phyloP scores from a whole-genome alignment of 148 eudicot species.

The Camellia sinensis region DNA sequence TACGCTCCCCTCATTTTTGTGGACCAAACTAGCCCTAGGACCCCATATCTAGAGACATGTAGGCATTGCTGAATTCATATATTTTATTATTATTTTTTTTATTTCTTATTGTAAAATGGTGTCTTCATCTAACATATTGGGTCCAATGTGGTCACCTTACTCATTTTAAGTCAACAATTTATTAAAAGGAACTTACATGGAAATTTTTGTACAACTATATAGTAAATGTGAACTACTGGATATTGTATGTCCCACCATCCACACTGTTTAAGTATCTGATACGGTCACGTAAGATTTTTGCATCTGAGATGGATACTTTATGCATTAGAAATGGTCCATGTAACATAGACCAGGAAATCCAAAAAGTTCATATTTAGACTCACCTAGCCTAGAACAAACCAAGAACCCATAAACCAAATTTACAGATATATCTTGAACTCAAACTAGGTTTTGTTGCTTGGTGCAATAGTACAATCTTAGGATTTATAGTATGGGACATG shows the following conservation, averaged over 20 bases:
- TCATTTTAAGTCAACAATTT: too few relatives aligned
- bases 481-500: not conserved
- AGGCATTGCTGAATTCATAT: not conserved
- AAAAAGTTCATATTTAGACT: not conserved
- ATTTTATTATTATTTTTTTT: too few relatives aligned
- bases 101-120: not conserved
- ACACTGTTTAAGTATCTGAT: not conserved
- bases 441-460: not conserved
- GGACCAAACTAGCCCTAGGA: too few relatives aligned
- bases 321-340: not conserved
- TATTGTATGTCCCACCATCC: not conserved
- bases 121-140: not conserved
- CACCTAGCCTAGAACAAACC: not conserved
- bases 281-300: not conserved
- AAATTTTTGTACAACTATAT: not conserved
- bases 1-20: too few relatives aligned
- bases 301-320: not conserved
- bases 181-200: not conserved
- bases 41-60: too few relatives aligned
- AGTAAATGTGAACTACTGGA: not conserved
- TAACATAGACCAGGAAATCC: not conserved
- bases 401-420: not conserved
- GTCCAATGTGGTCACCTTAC: too few relatives aligned
- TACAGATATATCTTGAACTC: not conserved
- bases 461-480: not conserved